phyloP scores from a whole-genome alignment of 163 green algal species.

The Chlamydomonas reinhardtii region DNA sequence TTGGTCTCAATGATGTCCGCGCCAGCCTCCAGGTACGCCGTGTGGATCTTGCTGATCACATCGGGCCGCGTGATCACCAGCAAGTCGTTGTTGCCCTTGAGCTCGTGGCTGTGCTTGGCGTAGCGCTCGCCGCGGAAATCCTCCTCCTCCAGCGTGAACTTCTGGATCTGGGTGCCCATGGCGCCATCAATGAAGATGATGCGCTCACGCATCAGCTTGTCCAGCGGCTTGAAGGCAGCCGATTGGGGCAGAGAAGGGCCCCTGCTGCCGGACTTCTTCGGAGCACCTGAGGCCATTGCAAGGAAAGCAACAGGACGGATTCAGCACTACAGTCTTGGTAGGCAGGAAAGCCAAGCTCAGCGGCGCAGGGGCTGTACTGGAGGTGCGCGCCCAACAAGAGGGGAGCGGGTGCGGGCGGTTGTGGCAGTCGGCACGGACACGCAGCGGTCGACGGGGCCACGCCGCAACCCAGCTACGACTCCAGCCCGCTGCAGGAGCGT shows the following conservation, averaged over 20 bases:
- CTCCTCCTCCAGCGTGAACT: constrained; percentile 91
- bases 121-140: constrained; percentile 90
- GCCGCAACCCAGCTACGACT: too few relatives aligned
- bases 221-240: constrained; percentile 26
- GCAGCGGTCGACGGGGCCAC: too few relatives aligned
- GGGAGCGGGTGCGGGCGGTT: too few relatives aligned
- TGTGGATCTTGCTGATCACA: constrained; percentile 96
- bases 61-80: constrained; percentile 97
- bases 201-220: constrained; percentile 71
- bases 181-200: constrained; percentile 98
- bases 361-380: too few relatives aligned
- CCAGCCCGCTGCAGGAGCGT: too few relatives aligned
- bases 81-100: constrained; percentile 99
- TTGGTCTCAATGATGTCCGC: constrained; percentile 99
- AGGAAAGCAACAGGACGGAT: too few relatives aligned
- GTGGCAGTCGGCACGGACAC: too few relatives aligned
- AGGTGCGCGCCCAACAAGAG: too few relatives aligned
- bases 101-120: constrained; percentile 87
- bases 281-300: too few relatives aligned
- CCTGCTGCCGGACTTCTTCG: too few relatives aligned
- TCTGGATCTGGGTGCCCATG: constrained; percentile 97
- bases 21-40: constrained; percentile 89
- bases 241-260: constrained; percentile 1
- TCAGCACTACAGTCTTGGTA: too few relatives aligned
- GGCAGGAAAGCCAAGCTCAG: too few relatives aligned